Conservation (phyloP, 1,284 basidiomycete species). For the Austroboletus rostrupii region DNA sequence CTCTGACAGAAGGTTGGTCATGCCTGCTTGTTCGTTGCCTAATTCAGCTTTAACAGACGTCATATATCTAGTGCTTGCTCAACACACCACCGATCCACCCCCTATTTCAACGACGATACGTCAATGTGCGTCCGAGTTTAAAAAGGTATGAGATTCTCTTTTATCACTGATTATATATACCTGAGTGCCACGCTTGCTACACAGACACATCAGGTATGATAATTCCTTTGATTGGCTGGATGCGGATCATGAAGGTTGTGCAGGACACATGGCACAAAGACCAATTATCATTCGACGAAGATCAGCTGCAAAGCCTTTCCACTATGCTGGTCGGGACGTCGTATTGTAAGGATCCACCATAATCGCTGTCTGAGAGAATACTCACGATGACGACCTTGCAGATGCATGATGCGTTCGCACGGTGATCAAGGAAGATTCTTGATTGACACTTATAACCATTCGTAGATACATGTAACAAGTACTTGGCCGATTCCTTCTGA, state of each 20-base stretch:
- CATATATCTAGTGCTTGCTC: conserved; percentile 57
- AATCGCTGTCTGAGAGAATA: background rate
- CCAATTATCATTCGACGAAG: conserved; percentile 85
- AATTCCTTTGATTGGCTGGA: conserved; percentile 20
- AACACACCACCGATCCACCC: conserved; percentile 85
- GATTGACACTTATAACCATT: background rate
- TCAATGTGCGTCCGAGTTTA: conserved; percentile 85
- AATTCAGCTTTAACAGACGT: conserved; percentile 7
- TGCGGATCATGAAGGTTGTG: conserved; percentile 7
- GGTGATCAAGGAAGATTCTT: background rate
- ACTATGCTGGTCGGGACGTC: conserved; percentile 89
- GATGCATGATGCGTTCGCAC: conserved; percentile 19
- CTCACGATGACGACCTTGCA: conserved; percentile 14
- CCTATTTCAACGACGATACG: conserved; percentile 91
- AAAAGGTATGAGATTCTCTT: conserved; percentile 54
- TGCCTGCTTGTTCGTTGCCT: background rate
- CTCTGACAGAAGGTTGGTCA: conserved; percentile 64
- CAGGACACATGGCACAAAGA: conserved; percentile 93
- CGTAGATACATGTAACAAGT: conserved; percentile 6
- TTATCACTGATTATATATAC: conserved; percentile 9
- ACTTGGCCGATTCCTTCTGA: background rate
- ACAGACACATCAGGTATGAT: conserved; percentile 65
- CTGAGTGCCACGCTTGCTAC: conserved; percentile 11
- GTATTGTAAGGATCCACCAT: conserved; percentile 61
- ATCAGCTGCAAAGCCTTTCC: conserved; percentile 83